These are phyloP conservation scores for Parasarocladium wereldwijsianum DNA, from an alignment of 2,329 filamentous ascomycete species.

Conservation along the genomic window DNA sequence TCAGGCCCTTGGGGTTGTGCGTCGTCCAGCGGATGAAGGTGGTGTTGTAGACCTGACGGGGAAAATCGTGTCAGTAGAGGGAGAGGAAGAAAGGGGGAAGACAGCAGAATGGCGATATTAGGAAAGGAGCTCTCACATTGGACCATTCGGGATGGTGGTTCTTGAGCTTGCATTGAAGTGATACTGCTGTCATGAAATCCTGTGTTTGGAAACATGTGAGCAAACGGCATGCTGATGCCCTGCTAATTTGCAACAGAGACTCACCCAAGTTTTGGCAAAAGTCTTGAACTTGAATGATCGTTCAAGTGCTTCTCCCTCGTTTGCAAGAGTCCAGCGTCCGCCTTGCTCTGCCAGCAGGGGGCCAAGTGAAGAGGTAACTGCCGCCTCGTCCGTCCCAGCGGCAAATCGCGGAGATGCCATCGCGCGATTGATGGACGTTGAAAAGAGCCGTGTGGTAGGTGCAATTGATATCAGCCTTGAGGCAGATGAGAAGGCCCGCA, in stretches of 20 bases:
- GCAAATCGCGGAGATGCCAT: conserved; percentile 26
- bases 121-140: conserved; percentile 39
- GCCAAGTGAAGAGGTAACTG: conserved; percentile 19
- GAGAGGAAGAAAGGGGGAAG: too few species aligned
- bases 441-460: conserved; percentile 2
- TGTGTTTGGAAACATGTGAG: conserved; percentile 14
- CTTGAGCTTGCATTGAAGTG: conserved; percentile 49
- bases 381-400: conserved; percentile 26
- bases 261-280: conserved; percentile 50
- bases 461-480: conserved; percentile 6
- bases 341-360: conserved; percentile 23
- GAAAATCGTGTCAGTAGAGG: too few species aligned
- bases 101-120: too few species aligned
- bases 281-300: conserved; percentile 49
- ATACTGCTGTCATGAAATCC: conserved; percentile 64
- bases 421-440: too few species aligned
- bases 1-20: conserved; percentile 51
- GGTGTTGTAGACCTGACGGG: conserved; percentile 49
- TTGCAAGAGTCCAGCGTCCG: conserved; percentile 34
- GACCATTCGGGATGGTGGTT: conserved; percentile 69
- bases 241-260: too few species aligned
- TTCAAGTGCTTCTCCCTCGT: conserved; percentile 39
- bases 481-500: conserved; percentile 4
- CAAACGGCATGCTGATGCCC: not conserved
- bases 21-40: conserved; percentile 62